phyloP scores from a whole-genome alignment of 2,329 filamentous ascomycete species.

The Aspergillus quadricinctus region DNA sequence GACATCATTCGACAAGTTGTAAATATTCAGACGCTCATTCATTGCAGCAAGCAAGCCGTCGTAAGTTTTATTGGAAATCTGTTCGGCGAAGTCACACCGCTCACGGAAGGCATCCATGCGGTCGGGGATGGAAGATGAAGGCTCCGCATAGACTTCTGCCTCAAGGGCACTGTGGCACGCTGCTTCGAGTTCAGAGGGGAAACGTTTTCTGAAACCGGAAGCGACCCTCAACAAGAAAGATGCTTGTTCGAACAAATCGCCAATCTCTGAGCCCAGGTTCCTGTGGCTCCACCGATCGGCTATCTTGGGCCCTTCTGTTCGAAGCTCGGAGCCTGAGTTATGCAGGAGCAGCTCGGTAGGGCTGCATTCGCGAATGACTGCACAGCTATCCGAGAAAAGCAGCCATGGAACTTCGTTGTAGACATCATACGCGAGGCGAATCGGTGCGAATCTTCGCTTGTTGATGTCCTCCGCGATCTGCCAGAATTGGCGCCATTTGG shows the following conservation, averaged over 20 bases:
- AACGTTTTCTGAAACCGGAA: slow-evolving; percentile 63
- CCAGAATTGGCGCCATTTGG: slow-evolving; percentile 88
- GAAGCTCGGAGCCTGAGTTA: slow-evolving; percentile 52
- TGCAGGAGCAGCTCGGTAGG: slow-evolving; percentile 69
- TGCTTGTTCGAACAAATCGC: slow-evolving; percentile 51
- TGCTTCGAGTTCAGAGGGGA: slow-evolving; percentile 65
- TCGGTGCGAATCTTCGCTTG: slow-evolving; percentile 74
- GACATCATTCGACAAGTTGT: slow-evolving; percentile 45
- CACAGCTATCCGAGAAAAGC: slow-evolving; percentile 74
- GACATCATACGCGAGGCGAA: slow-evolving; percentile 72
- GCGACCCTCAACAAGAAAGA: slow-evolving; percentile 66
- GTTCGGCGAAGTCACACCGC: slow-evolving; percentile 69
- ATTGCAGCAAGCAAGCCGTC: slow-evolving; percentile 64
- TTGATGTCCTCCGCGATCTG: slow-evolving; percentile 81
- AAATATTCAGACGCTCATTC: slow-evolving; percentile 58
- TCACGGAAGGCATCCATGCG: slow-evolving; percentile 76
- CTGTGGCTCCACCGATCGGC: slow-evolving; percentile 42
- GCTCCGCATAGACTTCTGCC: slow-evolving; percentile 69
- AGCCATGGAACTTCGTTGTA: slow-evolving; percentile 74
- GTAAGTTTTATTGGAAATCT: slow-evolving; percentile 78
- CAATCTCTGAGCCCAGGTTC: slow-evolving; percentile 43
- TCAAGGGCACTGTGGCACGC: slow-evolving; percentile 64
- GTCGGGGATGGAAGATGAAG: slow-evolving; percentile 64
- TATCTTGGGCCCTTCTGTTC: slow-evolving; percentile 34
- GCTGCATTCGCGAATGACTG: slow-evolving; percentile 75